A percentile compares a stretch with the other conserved stretches of the same genome.
These are phyloP conservation scores for Metschnikowia kofuensis DNA, from an alignment of 805 yeast species.

Conservation along the genomic window DNA sequence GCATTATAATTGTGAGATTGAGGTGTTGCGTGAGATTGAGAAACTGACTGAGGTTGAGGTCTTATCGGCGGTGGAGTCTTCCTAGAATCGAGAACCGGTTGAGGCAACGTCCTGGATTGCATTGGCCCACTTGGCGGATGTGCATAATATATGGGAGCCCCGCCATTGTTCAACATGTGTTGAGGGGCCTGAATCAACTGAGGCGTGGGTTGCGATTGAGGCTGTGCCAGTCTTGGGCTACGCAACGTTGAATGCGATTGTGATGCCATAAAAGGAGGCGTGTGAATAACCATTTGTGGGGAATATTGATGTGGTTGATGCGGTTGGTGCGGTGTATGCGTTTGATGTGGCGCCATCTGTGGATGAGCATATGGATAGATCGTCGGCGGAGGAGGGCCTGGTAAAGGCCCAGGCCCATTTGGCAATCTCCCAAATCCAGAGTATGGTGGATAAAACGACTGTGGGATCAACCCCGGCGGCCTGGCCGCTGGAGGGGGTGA, in stretches of 20 bases:
- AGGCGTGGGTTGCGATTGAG: slow-evolving; percentile 6
- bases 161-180: slow-evolving; percentile 1
- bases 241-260: neutral
- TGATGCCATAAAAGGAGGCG: neutral
- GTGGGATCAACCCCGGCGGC: slow-evolving; percentile 1
- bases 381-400: slow-evolving; percentile 38
- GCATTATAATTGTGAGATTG: neutral
- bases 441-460: slow-evolving; percentile 32
- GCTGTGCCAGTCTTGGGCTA: neutral
- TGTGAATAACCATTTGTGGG: slow-evolving; percentile 1
- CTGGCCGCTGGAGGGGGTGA: neutral
- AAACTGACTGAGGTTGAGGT: neutral
- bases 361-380: slow-evolving; percentile 1
- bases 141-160: slow-evolving; percentile 7
- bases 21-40: neutral
- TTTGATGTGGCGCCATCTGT: neutral
- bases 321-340: too few relatives aligned
- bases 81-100: neutral
- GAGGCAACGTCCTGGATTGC: slow-evolving; percentile 1
- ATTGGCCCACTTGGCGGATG: slow-evolving; percentile 4
- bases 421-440: slow-evolving; percentile 35
- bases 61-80: neutral
- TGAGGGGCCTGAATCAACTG: slow-evolving; percentile 4
- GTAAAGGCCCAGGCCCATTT: slow-evolving; percentile 42
- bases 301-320: neutral